Conservation (phyloP, 2,329 filamentous ascomycete species). For the Aspergillus ochraceoroseus region DNA sequence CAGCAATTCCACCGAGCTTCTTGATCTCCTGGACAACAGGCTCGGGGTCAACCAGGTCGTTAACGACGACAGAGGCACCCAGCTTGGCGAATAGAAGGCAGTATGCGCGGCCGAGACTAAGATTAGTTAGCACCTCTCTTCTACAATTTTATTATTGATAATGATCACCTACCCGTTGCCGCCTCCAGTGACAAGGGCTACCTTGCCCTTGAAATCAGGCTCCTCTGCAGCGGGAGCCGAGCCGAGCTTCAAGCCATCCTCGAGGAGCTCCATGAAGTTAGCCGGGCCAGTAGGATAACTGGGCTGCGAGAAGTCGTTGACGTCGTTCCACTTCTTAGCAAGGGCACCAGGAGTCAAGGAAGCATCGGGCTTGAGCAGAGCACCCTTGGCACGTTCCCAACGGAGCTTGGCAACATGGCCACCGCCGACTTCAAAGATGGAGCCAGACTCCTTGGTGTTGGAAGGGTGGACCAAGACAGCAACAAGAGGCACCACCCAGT, state of each 20-base stretch:
- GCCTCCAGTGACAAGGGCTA: constrained; percentile 80
- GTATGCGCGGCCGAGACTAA: constrained; percentile 82
- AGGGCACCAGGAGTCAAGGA: constrained; percentile 83
- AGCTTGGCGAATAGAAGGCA: constrained; percentile 79
- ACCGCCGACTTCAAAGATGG: constrained; percentile 90
- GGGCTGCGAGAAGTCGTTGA: constrained; percentile 78
- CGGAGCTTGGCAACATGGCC: constrained; percentile 88
- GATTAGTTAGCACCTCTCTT: constrained; percentile 19
- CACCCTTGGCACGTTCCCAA: constrained; percentile 89
- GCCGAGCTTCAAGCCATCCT: constrained; percentile 73
- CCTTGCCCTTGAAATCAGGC: constrained; percentile 76
- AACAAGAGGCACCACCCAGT: constrained; percentile 92
- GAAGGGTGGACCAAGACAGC: constrained; percentile 81
- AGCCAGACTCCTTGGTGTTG: constrained; percentile 75
- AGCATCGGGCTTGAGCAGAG: constrained; percentile 81
- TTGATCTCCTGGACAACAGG: constrained; percentile 87
- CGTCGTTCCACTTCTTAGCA: constrained; percentile 80
- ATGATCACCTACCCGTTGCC: constrained; percentile 61
- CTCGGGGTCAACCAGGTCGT: constrained; percentile 91
- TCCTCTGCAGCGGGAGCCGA: constrained; percentile 67
- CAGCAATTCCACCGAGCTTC: constrained; percentile 80
- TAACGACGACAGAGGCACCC: constrained; percentile 83
- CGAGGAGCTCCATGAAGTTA: constrained; percentile 80
- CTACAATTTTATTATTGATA: not conserved
- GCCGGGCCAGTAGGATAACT: constrained; percentile 79